These are phyloP conservation scores for Adansonia digitata DNA, from an alignment of 345 rosid genomes.

Conservation along the genomic window DNA sequence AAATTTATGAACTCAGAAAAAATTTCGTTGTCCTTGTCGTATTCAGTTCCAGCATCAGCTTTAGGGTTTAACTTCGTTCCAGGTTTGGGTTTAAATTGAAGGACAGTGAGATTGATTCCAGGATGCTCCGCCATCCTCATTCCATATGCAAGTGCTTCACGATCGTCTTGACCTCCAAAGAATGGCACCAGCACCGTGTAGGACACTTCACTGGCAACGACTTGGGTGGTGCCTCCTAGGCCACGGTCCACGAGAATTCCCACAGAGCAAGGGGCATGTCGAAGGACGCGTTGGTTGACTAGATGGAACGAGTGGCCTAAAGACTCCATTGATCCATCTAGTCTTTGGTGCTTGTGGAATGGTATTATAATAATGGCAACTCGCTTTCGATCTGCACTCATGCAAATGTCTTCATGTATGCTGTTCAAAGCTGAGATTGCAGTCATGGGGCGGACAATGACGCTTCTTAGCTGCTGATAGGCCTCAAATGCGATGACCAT, in stretches of 20 bases:
- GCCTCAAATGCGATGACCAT: conserved; percentile 67
- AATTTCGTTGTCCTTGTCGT: conserved; percentile 18
- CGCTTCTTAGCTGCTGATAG: conserved; percentile 55
- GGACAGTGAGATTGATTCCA: conserved; percentile 36
- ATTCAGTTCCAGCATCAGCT: background rate
- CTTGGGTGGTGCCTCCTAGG: conserved; percentile 60
- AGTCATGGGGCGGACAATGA: conserved; percentile 68
- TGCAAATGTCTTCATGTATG: conserved; percentile 61
- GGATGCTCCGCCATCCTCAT: conserved; percentile 55
- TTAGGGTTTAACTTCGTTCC: conserved; percentile 6
- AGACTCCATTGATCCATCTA: conserved; percentile 59
- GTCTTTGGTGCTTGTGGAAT: conserved; percentile 58
- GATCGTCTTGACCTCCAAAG: conserved; percentile 53
- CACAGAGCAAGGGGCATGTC: conserved; percentile 61
- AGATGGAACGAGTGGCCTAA: conserved; percentile 38
- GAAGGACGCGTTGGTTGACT: conserved; percentile 45
- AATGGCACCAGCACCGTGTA: conserved; percentile 37
- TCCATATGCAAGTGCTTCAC: conserved; percentile 56
- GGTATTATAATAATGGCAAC: conserved; percentile 56
- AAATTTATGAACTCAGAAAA: conserved; percentile 25
- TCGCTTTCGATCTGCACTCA: conserved; percentile 51
- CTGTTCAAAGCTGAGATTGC: conserved; percentile 55
- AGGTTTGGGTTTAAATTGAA: conserved; percentile 27
- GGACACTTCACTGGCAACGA: conserved; percentile 52
- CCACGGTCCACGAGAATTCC: conserved; percentile 76